phyloP scores from a whole-genome alignment of 2,329 filamentous ascomycete genomes.

The Neofusicoccum cordaticola region DNA sequence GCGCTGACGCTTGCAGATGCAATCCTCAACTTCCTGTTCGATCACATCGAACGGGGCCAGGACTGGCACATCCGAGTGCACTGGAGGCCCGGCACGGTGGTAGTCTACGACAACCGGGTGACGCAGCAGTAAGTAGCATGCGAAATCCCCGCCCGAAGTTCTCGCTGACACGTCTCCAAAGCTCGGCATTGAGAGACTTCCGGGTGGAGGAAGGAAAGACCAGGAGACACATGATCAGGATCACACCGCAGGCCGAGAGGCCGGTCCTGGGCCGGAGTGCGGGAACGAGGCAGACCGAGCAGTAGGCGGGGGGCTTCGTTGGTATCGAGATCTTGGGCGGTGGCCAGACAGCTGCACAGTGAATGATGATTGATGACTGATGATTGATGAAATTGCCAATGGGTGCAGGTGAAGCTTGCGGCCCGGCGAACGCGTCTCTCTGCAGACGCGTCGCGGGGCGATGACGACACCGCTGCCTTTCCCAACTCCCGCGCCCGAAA shows the following conservation, averaged over 20 bases:
- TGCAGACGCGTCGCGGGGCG: not conserved
- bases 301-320: too few species aligned
- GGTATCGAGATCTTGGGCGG: too few species aligned
- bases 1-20: not conserved
- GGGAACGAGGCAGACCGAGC: not conserved
- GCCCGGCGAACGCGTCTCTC: not conserved
- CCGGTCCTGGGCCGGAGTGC: not conserved
- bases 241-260: conserved; percentile 4
- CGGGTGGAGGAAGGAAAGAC: not conserved
- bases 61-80: conserved; percentile 12
- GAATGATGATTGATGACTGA: not conserved
- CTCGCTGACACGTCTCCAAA: not conserved
- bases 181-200: conserved; percentile 8
- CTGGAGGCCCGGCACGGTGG: conserved; percentile 17
- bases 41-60: conserved; percentile 14
- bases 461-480: not conserved
- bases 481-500: conserved; percentile 7
- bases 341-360: not conserved
- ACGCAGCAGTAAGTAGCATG: not conserved
- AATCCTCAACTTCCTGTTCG: conserved; percentile 19
- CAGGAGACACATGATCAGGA: conserved; percentile 8
- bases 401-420: too few species aligned
- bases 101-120: conserved; percentile 16
- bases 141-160: not conserved
- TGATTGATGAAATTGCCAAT: too few species aligned